phyloP scores from a whole-genome alignment of 1,284 basidiomycete genomes.

The Sphaerobolus stellatus region DNA sequence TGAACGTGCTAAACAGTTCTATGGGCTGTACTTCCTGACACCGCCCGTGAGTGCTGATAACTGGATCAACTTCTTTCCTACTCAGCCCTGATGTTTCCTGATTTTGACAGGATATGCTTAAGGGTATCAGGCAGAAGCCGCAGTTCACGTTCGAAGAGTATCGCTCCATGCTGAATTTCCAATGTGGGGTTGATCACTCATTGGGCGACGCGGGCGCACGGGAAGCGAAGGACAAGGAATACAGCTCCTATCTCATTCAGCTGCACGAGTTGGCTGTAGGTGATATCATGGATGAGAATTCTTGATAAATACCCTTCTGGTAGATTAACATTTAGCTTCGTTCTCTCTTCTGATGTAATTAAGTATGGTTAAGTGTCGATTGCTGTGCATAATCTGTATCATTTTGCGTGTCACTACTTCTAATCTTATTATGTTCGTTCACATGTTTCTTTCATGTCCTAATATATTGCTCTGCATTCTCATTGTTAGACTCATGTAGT shows the following conservation, averaged over 20 bases:
- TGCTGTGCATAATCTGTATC: no score
- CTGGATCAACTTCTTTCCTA: background rate
- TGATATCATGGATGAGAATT: constrained; percentile 10
- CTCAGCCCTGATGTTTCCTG: constrained; percentile 9
- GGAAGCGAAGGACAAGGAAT: constrained; percentile 63
- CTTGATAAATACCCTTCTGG: constrained; percentile 1
- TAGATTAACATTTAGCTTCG: background rate
- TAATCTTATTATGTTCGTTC: no score
- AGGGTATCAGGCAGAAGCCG: constrained; percentile 61
- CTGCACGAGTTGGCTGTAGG: constrained; percentile 61
- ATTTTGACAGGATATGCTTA: constrained; percentile 68
- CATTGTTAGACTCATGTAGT: no score
- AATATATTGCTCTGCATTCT: no score
- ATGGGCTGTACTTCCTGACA: constrained; percentile 70
- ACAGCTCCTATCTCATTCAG: constrained; percentile 80
- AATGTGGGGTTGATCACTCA: constrained; percentile 75
- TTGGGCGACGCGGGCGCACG: constrained; percentile 48
- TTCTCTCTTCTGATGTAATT: background rate
- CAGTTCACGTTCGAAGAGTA: constrained; percentile 87
- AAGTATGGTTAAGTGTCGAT: background rate
- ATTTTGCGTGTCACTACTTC: no score
- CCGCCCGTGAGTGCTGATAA: constrained; percentile 59
- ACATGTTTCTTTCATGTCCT: no score
- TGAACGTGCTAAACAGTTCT: constrained; percentile 77
- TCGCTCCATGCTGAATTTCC: constrained; percentile 83